Conservation (phyloP, 1,139 yeast species). For the Maudiozyma humilis region DNA sequence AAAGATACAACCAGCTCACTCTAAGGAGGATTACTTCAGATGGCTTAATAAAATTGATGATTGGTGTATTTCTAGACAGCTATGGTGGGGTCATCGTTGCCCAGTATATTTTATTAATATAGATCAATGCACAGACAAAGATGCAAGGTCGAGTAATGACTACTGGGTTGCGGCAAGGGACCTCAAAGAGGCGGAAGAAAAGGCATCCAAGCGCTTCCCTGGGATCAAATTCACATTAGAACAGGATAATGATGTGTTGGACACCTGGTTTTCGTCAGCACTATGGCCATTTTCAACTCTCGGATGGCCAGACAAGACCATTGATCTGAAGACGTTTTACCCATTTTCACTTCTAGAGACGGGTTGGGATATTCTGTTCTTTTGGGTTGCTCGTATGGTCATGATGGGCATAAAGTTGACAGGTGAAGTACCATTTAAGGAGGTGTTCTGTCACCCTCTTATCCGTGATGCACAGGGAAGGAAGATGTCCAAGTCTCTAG, state of each 20-base stretch:
- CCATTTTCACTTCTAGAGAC: slow-evolving; percentile 94
- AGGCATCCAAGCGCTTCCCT: slow-evolving; percentile 69
- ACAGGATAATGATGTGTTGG: slow-evolving; percentile 96
- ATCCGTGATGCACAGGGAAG: slow-evolving; percentile 98
- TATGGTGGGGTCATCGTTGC: slow-evolving; percentile 99
- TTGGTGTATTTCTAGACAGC: slow-evolving; percentile 98
- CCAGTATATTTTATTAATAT: slow-evolving; percentile 83
- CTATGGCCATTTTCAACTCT: slow-evolving; percentile 94
- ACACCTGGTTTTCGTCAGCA: slow-evolving; percentile 97
- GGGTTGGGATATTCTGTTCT: slow-evolving; percentile 97
- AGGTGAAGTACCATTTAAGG: slow-evolving; percentile 84
- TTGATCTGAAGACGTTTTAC: slow-evolving; percentile 65
- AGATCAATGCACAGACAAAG: slow-evolving; percentile 47
- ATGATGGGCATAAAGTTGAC: slow-evolving; percentile 82
- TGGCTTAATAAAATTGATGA: slow-evolving; percentile 96
- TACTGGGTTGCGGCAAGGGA: slow-evolving; percentile 89
- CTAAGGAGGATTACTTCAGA: slow-evolving; percentile 85
- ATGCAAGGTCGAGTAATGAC: slow-evolving; percentile 42
- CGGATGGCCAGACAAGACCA: slow-evolving; percentile 83
- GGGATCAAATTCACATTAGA: slow-evolving; percentile 59
- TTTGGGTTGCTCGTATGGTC: slow-evolving; percentile 98
- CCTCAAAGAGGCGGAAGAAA: slow-evolving; percentile 69
- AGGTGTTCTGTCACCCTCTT: slow-evolving; percentile 94
- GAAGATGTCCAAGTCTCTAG: slow-evolving; percentile 95
- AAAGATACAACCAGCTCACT: slow-evolving; percentile 73